Evolutionary conservation across 2,329 filamentous ascomycete species (phyloP), one percentile per base, ranked within the genome.

Genomic region (Neonectria neomacrospora): DNA sequence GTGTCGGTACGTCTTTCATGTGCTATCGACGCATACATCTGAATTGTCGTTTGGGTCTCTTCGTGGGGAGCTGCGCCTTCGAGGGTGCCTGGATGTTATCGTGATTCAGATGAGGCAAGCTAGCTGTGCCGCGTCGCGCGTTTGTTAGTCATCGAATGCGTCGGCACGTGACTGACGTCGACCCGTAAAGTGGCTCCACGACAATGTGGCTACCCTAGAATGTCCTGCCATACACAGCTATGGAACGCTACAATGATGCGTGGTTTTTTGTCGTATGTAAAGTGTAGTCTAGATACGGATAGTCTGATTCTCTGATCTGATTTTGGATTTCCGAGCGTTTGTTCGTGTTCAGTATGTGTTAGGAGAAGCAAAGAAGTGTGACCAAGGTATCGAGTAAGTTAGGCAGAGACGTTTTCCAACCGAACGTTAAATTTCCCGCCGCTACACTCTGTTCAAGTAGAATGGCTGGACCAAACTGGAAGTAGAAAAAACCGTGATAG

Each of bases 141-240:
- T 77, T 55, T 55, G 64, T 77, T 74, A 76, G 73, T 78, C 73
- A 78, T 67, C 75, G 47, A 54, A 71, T 73, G 69, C 72, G 72
- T 67, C 44, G 58, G 18, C 72, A 74, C 72, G 72, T 74, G 72
- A 71, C 45, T 20, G 26, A 8, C 37, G 23, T 34, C 26, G 26
- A 26, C 23, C 26, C 47, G 32, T 62, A 58, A 65, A 62, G 50
- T 62, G 61, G 45, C 52, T 50, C 10, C 9, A 16, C 18, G 9
- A 3, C 34, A 9, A 7, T 9, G 5, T 14, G 3, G 16, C 23
- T 62, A 62, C 59, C 59, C 59, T 62, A 12, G 34, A 56, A 16
- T 23, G 6, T 22, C 5, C 0, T 32, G 3, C 7, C 37, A 5
- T 18, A 4, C 14, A 8, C 3, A 39, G 32, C 18, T 18, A 4